Percentiles rank a stretch among this genome's conserved stretches.
Evolutionary conservation across 208 protist species (phyloP).

Genomic region (Blechomonas ayalai): DNA sequence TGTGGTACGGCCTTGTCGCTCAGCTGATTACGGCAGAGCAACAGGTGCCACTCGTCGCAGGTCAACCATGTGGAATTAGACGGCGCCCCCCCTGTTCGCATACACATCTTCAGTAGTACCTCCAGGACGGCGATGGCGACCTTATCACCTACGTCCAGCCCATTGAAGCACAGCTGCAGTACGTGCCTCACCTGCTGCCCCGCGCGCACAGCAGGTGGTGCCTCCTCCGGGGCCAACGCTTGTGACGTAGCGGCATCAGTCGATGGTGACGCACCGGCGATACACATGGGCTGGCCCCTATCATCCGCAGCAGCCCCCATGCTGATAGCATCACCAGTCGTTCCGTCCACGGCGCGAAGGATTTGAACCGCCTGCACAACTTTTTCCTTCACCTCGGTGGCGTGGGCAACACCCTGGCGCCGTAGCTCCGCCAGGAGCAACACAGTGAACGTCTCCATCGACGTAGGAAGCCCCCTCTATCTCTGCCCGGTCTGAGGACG

Average conservation of each 20-base stretch:
- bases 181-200: not conserved
- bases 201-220: not conserved
- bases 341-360: no score
- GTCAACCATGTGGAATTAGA: no score
- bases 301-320: no score
- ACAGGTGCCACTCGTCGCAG: constrained; percentile 36
- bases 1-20: constrained; percentile 41
- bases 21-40: constrained; percentile 28
- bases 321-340: no score
- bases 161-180: constrained; percentile 21
- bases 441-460: constrained; percentile 18
- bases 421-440: constrained; percentile 39
- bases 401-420: constrained; percentile 34
- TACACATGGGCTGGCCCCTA: no score
- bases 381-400: constrained; percentile 9
- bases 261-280: no score
- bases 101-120: constrained; percentile 46
- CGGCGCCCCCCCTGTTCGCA: no score
- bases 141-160: constrained; percentile 31
- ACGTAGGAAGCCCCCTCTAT: no score
- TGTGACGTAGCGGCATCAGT: no score
- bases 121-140: constrained; percentile 49
- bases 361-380: no score
- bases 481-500: no score
- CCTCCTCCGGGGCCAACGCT: constrained; percentile 1